phyloP scores from a whole-genome alignment of 495 filamentous ascomycete species.

The Aspergillus carlsbadensis region DNA sequence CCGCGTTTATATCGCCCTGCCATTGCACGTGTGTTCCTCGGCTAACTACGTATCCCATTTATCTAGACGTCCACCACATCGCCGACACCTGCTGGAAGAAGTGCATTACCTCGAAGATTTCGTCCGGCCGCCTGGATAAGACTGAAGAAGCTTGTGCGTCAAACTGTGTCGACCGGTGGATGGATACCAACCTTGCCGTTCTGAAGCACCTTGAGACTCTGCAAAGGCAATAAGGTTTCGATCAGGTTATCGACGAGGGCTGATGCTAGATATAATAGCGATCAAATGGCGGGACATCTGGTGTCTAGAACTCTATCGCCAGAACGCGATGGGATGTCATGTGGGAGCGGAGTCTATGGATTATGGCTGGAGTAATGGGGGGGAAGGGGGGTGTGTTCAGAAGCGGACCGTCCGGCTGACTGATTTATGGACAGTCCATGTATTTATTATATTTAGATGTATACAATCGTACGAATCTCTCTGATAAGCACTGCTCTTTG shows the following conservation, averaged over 20 bases:
- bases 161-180: constrained; percentile 91
- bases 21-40: not conserved
- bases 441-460: not conserved
- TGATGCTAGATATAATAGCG: not conserved
- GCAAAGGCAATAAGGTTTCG: constrained; percentile 40
- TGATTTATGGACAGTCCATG: not conserved
- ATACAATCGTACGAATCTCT: not conserved
- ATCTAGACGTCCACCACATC: constrained; percentile 62
- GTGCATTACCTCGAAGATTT: constrained; percentile 71
- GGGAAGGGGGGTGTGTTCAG: too few relatives aligned
- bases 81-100: constrained; percentile 93
- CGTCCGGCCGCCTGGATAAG: constrained; percentile 64
- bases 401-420: not conserved
- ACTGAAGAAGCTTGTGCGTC: constrained; percentile 76
- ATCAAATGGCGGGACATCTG: not conserved
- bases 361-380: too few relatives aligned
- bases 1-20: not conserved
- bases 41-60: not conserved
- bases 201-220: constrained; percentile 75
- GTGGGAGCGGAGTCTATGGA: too few relatives aligned
- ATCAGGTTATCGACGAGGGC: not conserved
- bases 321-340: too few relatives aligned
- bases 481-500: not conserved
- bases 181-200: constrained; percentile 81
- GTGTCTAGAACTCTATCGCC: not conserved